phyloP scores from a whole-genome alignment of 352 stramenopile species.

The Peronospora farinosa region DNA sequence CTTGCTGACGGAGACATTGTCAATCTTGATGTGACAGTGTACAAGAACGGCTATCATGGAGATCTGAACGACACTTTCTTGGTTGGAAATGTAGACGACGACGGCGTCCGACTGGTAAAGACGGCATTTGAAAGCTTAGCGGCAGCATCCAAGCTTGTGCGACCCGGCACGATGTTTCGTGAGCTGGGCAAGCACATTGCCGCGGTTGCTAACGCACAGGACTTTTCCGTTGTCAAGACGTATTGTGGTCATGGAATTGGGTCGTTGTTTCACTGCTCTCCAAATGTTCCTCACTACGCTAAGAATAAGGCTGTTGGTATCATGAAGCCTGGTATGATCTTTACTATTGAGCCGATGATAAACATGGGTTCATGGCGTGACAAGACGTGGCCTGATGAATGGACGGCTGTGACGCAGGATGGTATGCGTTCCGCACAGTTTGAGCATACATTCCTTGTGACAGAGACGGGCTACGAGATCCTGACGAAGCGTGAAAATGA shows the following conservation, averaged over 20 bases:
- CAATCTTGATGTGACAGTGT: conserved; percentile 97
- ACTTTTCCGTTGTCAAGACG: conserved; percentile 93
- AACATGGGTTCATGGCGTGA: conserved; percentile 91
- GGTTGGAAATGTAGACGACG: conserved; percentile 93
- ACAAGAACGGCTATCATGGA: conserved; percentile 95
- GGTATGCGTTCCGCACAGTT: conserved; percentile 94
- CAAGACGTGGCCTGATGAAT: conserved; percentile 96
- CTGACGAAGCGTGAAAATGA: conserved; percentile 89
- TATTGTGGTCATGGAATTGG: conserved; percentile 99
- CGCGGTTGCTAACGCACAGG: conserved; percentile 71
- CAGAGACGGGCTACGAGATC: conserved; percentile 95
- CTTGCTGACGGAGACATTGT: conserved; percentile 96
- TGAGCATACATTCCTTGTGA: conserved; percentile 99
- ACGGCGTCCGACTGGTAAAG: conserved; percentile 88
- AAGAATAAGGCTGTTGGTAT: conserved; percentile 97
- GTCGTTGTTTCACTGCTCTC: conserved; percentile 29
- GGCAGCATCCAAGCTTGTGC: conserved; percentile 83
- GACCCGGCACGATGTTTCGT: conserved; percentile 92
- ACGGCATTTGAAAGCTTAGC: conserved; percentile 93
- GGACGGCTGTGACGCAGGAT: conserved; percentile 95
- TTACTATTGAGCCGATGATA: conserved; percentile 99
- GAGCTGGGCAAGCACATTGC: conserved; percentile 94
- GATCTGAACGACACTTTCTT: conserved; percentile 99
- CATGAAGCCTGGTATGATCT: conserved; percentile 97
- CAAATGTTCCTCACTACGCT: conserved; percentile 96